Evolutionary conservation across 371 early-diverging fungal genomes (phyloP).

Genomic region (Mucor saturninus): DNA sequence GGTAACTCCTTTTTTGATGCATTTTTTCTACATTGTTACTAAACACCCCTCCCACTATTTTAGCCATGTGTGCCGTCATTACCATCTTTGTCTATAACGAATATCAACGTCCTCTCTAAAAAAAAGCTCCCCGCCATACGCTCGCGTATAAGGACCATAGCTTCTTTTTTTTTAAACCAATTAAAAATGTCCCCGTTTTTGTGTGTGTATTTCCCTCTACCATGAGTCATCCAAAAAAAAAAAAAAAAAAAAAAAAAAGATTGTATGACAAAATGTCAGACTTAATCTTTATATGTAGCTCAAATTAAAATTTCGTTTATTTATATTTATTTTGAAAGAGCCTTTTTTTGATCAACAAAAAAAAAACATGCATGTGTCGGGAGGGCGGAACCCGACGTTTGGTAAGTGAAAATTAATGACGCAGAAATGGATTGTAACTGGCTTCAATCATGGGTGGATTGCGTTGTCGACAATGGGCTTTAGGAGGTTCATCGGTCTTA

Average conservation of each 20-base stretch:
- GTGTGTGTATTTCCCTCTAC: no score
- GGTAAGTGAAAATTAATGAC: not conserved
- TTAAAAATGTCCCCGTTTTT: no score
- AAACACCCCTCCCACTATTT: not conserved
- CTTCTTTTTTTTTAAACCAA: no score
- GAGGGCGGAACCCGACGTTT: not conserved
- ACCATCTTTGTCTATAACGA: conserved; percentile 40
- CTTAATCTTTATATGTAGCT: no score
- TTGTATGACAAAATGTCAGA: no score
- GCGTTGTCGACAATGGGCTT: conserved; percentile 1
- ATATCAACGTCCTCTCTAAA: conserved; percentile 10
- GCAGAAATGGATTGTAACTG: not conserved
- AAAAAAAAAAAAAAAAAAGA: no score
- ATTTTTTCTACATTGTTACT: no score
- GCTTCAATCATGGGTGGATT: not conserved
- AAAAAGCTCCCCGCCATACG: not conserved
- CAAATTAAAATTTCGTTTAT: no score
- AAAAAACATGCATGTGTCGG: no score
- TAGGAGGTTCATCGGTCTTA: conserved; percentile 9
- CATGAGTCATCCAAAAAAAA: no score
- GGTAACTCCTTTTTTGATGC: conserved; percentile 19
- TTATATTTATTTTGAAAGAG: no score
- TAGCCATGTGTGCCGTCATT: conserved; percentile 38
- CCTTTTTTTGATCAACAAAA: no score
- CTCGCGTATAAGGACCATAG: not conserved